Evolutionary conservation across 2,329 filamentous ascomycete genomes (phyloP), one percentile per base, ranked within the genome.

Genomic region (Botrytis sinoallii): DNA sequence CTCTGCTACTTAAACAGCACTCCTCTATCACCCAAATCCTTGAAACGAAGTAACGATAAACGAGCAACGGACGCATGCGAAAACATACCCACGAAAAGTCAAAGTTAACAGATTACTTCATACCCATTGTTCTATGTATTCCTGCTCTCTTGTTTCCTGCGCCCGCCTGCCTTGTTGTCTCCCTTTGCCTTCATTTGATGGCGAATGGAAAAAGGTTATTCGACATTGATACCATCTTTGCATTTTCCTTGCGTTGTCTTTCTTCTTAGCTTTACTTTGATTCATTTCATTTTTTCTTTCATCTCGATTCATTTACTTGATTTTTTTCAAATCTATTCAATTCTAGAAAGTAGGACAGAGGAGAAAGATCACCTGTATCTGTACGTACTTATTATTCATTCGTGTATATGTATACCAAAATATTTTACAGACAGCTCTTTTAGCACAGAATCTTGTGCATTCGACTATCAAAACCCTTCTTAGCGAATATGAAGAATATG

Each of bases 11-110:
- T 48, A 35, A 14, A 9, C 29, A 42, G 48, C 66, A 42, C 48
- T 32, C 25, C 35, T 57, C 65, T 48, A 59, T n/a, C 46, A 35
- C 61, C 32, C 38, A 72, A 72, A 67, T 29, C 70, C 60, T 55
- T 35, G 70, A 67, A 42, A 69, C 64, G 64, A 73, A 73, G 48
- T 73, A 70, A 73, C 71, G 71, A 73, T 73, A 42, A 66, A 73
- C 71, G 71, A 73, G 64, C 71, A 73, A 73, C 71, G 71, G 71
- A 73, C 71, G 64, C 52, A 55, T 42, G 63, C 69, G 57, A 71
- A 57, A 44, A 65, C 70, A 67, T 67, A 67, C 38, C 61, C 60
- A 72, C 70, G 44, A 71, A 66, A 66, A 48, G 38, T 48, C 61
- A 67, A 66, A 72, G 70, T 67, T 46, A 67, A 38, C n/a, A 70